Conservation (phyloP, 2,329 filamentous ascomycete genomes). For the Zarea fungicola region DNA sequence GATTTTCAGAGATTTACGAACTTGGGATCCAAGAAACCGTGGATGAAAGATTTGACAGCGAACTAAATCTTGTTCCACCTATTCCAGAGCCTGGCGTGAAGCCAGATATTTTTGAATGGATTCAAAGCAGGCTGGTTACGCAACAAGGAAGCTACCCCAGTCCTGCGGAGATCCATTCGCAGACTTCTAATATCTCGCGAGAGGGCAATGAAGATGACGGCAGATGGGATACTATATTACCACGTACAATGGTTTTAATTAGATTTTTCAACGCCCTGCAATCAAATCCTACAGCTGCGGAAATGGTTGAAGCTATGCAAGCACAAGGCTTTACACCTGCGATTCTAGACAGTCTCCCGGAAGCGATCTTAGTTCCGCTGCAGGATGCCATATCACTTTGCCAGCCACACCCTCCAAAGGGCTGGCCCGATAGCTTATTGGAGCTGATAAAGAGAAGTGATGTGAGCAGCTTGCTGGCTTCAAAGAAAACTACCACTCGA, state of each 20-base stretch:
- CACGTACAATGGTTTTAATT: slow-evolving; percentile 65
- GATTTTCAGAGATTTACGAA: slow-evolving; percentile 45
- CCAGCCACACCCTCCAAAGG: slow-evolving; percentile 72
- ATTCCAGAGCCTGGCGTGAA: slow-evolving; percentile 29
- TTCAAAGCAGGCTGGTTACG: slow-evolving; percentile 41
- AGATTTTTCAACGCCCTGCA: slow-evolving; percentile 58
- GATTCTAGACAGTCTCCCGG: slow-evolving; percentile 77
- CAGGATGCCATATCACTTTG: slow-evolving; percentile 81
- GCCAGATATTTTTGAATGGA: slow-evolving; percentile 50
- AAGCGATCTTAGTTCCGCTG: slow-evolving; percentile 73
- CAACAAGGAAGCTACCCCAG: slow-evolving; percentile 35
- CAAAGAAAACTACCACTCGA: slow-evolving; percentile 26
- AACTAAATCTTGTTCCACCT: slow-evolving; percentile 26
- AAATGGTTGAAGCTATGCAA: slow-evolving; percentile 70
- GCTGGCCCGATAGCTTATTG: slow-evolving; percentile 68
- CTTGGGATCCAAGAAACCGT: slow-evolving; percentile 48
- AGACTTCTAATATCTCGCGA: slow-evolving; percentile 30
- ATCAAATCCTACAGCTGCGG: slow-evolving; percentile 45
- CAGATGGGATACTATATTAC: slow-evolving; percentile 47
- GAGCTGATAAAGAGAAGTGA: slow-evolving; percentile 77
- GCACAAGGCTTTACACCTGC: slow-evolving; percentile 55
- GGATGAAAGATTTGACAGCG: slow-evolving; percentile 32
- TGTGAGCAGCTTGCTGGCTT: slow-evolving; percentile 60
- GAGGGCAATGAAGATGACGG: slow-evolving; percentile 30
- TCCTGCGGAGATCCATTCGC: slow-evolving; percentile 40